A percentile compares a stretch with the other conserved stretches of the same genome.
Evolutionary conservation across 371 early-diverging fungal genomes (phyloP).

Genomic region (Zychaea mexicana): DNA sequence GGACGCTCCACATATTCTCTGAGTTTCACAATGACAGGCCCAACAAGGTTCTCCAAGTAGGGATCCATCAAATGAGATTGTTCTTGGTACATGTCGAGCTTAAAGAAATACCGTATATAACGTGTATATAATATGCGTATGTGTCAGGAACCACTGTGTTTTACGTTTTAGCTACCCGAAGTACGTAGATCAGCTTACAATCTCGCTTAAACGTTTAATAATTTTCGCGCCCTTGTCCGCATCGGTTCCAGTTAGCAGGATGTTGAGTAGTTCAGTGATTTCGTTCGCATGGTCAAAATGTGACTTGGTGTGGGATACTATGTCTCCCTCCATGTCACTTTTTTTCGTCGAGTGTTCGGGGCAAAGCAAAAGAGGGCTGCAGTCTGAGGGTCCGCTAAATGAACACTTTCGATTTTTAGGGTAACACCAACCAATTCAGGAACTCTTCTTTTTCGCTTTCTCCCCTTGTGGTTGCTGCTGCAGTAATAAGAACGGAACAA

Average conservation of each 20-base stretch:
- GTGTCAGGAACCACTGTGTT: background rate
- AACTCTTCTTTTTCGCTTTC: background rate
- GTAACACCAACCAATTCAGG: background rate
- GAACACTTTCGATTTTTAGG: no score
- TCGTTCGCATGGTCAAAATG: constrained; percentile 46
- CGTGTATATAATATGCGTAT: background rate
- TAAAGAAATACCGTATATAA: background rate
- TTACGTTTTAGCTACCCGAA: background rate
- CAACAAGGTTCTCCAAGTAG: constrained; percentile 72
- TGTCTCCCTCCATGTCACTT: constrained; percentile 1
- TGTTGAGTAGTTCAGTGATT: constrained; percentile 10
- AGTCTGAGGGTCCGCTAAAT: no score
- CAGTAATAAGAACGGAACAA: background rate
- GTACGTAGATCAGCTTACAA: constrained; percentile 28
- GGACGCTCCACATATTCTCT: constrained; percentile 37
- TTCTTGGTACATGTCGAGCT: constrained; percentile 84
- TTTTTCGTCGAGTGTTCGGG: no score
- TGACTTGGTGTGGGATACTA: constrained; percentile 31
- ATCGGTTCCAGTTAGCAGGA: background rate
- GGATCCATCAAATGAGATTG: constrained; percentile 89
- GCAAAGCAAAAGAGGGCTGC: background rate
- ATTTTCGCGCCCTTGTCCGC: constrained; percentile 13
- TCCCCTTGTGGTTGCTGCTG: background rate
- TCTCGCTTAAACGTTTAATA: constrained; percentile 22
- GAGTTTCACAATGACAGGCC: constrained; percentile 63